A percentile compares a stretch with the other conserved stretches of the same genome.
Evolutionary conservation across 2,329 filamentous ascomycete species (phyloP).

Genomic region (Decorospora gaudefroyi): DNA sequence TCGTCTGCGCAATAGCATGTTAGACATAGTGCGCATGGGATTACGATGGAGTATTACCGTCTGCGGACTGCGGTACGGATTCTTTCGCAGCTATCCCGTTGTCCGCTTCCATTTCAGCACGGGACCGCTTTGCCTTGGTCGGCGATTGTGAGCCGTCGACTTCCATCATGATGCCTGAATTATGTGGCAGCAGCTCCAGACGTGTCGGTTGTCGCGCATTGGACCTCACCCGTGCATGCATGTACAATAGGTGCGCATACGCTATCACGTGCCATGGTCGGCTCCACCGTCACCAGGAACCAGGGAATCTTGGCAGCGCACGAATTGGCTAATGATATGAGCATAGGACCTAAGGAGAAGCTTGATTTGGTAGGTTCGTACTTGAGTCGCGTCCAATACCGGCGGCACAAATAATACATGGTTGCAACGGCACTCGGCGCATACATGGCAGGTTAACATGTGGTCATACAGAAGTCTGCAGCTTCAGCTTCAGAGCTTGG

Average conservation of each 20-base stretch:
- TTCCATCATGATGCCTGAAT: not conserved
- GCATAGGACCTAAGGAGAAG: too few species aligned
- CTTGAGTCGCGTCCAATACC: not conserved
- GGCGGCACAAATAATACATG: not conserved
- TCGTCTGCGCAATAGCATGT: conserved; percentile 5
- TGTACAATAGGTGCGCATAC: too few species aligned
- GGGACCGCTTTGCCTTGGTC: conserved; percentile 31
- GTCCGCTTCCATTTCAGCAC: conserved; percentile 33
- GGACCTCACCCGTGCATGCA: too few species aligned
- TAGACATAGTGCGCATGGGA: conserved; percentile 14
- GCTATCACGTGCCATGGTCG: not conserved
- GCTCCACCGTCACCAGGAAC: not conserved
- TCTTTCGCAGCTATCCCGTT: conserved; percentile 12
- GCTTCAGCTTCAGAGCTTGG: too few species aligned
- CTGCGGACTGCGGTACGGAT: conserved; percentile 15
- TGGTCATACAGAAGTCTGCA: too few species aligned
- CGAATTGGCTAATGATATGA: too few species aligned
- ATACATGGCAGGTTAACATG: too few species aligned
- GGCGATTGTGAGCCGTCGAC: conserved; percentile 31
- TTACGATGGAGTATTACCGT: conserved; percentile 15
- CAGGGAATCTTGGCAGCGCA: not conserved
- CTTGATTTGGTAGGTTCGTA: too few species aligned
- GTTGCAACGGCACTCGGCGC: too few species aligned
- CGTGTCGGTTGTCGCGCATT: too few species aligned
- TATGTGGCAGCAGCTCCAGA: not conserved